Conservation (phyloP, 2,329 filamentous ascomycete genomes). For the Epichloe amarillans region DNA sequence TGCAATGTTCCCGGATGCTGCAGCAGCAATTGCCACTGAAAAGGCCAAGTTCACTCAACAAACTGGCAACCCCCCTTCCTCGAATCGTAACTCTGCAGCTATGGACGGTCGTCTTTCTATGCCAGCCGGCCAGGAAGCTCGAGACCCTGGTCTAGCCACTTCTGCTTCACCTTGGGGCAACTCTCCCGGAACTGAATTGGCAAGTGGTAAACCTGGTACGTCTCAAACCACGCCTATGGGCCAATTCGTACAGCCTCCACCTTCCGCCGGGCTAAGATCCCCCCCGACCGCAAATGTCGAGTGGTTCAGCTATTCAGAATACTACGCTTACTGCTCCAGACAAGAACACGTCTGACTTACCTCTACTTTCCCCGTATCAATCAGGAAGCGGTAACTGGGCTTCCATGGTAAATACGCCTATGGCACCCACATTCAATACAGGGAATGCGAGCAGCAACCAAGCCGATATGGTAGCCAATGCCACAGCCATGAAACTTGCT, state of each 20-base stretch:
- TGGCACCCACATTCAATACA: conserved; percentile 72
- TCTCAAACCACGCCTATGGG: conserved; percentile 71
- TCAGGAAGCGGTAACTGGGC: conserved; percentile 87
- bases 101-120: conserved; percentile 68
- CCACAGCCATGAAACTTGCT: conserved; percentile 96
- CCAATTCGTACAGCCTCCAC: conserved; percentile 77
- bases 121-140: conserved; percentile 35
- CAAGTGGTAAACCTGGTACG: conserved; percentile 59
- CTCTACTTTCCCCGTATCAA: conserved; percentile 73
- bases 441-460: conserved; percentile 46
- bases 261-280: conserved; percentile 62
- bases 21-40: conserved; percentile 94
- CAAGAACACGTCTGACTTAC: conserved; percentile 55
- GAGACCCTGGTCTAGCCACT: conserved; percentile 14
- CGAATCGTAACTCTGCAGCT: conserved; percentile 81
- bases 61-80: conserved; percentile 82
- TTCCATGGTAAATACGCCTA: conserved; percentile 95
- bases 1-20: conserved; percentile 97
- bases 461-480: conserved; percentile 96
- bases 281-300: conserved; percentile 53
- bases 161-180: conserved; percentile 62
- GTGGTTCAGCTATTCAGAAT: conserved; percentile 62
- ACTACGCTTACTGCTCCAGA: conserved; percentile 66
- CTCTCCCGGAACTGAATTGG: conserved; percentile 35
- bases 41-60: conserved; percentile 96